Evolutionary conservation across 805 yeast genomes (phyloP).

Genomic region (Candida vaughaniae): DNA sequence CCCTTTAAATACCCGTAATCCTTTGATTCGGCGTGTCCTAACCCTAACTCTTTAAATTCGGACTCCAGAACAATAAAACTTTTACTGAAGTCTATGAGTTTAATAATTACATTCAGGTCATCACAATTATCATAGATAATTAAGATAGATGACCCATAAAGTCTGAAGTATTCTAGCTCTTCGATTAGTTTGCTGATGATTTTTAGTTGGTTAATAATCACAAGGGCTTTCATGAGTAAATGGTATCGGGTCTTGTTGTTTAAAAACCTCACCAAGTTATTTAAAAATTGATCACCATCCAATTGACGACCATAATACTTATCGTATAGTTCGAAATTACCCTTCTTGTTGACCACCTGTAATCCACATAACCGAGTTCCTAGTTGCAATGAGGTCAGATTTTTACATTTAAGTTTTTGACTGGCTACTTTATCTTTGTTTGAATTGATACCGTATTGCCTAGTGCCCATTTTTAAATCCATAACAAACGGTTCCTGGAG

Average conservation of each 20-base stretch:
- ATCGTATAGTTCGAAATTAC: constrained; percentile 66
- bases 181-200: constrained; percentile 57
- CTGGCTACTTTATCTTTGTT: constrained; percentile 65
- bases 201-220: constrained; percentile 56
- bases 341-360: constrained; percentile 50
- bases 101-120: constrained; percentile 40
- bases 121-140: constrained; percentile 70
- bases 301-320: constrained; percentile 90
- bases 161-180: constrained; percentile 68
- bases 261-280: constrained; percentile 69
- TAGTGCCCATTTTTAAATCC: constrained; percentile 96
- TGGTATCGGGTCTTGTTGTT: constrained; percentile 72
- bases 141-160: constrained; percentile 87
- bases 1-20: constrained; percentile 90
- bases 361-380: constrained; percentile 96
- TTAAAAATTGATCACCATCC: constrained; percentile 74
- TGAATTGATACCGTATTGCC: constrained; percentile 98
- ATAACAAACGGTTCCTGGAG: constrained; percentile 85
- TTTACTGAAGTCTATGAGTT: constrained; percentile 94
- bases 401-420: constrained; percentile 76
- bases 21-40: constrained; percentile 2
- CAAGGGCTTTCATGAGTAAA: constrained; percentile 65
- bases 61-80: constrained; percentile 31
- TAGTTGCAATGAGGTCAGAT: constrained; percentile 74
- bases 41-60: constrained; percentile 2